These are phyloP conservation scores for Lophium mytilinum DNA, from an alignment of 495 filamentous ascomycete genomes.

Conservation along the genomic window DNA sequence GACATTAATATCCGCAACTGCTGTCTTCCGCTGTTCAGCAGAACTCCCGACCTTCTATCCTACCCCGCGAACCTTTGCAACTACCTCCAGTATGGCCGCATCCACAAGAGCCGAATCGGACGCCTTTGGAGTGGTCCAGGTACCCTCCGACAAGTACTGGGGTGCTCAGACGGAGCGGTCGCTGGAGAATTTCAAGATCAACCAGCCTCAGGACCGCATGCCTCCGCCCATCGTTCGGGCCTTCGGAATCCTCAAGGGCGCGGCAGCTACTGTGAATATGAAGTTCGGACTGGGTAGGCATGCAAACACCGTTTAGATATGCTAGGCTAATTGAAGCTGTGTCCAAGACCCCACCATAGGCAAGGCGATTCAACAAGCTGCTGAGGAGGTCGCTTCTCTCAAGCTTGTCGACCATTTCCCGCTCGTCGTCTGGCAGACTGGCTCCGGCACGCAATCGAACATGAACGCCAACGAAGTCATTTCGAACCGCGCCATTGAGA, in stretches of 20 bases:
- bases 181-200: conserved; percentile 95
- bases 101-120: conserved; percentile 76
- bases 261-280: conserved; percentile 94
- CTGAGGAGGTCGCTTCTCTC: conserved; percentile 83
- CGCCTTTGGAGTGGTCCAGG: conserved; percentile 93
- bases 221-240: conserved; percentile 83
- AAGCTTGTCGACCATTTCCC: conserved; percentile 98
- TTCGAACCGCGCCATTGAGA: conserved; percentile 98
- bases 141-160: conserved; percentile 94
- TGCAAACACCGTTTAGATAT: neutral
- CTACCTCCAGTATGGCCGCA: conserved; percentile 26
- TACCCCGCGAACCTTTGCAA: conserved; percentile 7
- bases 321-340: conserved; percentile 5
- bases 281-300: conserved; percentile 80
- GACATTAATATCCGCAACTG: too few relatives aligned
- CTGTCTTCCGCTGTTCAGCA: conserved; percentile 5
- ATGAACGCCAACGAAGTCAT: conserved; percentile 99
- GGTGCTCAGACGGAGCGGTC: conserved; percentile 97
- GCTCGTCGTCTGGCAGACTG: conserved; percentile 98
- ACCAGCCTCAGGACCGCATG: conserved; percentile 98
- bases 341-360: conserved; percentile 76
- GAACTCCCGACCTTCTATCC: too few relatives aligned
- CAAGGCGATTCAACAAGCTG: conserved; percentile 88
- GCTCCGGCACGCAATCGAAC: conserved; percentile 97
- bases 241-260: conserved; percentile 96